Evolutionary conservation across 83 land plant species (phyloP).

Genomic region (Picea engelmannii): DNA sequence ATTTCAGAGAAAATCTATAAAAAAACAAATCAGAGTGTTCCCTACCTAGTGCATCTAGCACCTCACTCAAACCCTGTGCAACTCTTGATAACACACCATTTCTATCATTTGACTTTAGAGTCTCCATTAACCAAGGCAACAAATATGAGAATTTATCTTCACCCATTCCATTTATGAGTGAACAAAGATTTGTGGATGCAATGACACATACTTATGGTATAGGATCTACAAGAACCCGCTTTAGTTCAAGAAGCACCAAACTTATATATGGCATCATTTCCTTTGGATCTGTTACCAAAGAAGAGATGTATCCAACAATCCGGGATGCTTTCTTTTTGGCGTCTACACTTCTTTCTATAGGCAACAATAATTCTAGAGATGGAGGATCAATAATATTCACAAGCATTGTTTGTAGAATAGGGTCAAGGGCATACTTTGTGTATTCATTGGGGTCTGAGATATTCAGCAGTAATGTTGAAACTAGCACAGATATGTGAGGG

Average conservation of each 20-base stretch:
- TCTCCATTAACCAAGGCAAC: constrained; percentile 94
- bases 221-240: no score
- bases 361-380: constrained; percentile 93
- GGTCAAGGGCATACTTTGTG: constrained; percentile 93
- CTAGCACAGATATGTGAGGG: constrained; percentile 95
- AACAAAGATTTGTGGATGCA: constrained; percentile 95
- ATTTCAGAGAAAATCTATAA: constrained; percentile 80
- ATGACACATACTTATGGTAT: constrained; percentile 84
- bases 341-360: constrained; percentile 96
- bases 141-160: constrained; percentile 97
- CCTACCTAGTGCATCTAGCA: constrained; percentile 89
- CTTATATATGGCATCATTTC: constrained; percentile 94
- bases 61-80: constrained; percentile 99
- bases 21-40: constrained; percentile 71
- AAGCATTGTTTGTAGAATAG: constrained; percentile 98
- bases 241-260: constrained; percentile 68
- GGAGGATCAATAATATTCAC: constrained; percentile 96
- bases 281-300: constrained; percentile 75
- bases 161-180: constrained; percentile 97
- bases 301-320: no score
- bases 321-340: constrained; percentile 66
- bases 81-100: constrained; percentile 98
- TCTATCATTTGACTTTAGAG: constrained; percentile 89
- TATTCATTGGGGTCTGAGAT: constrained; percentile 95
- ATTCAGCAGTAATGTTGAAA: constrained; percentile 76